phyloP scores from a whole-genome alignment of 2,329 filamentous ascomycete species.

The Cytospora schulzeri region DNA sequence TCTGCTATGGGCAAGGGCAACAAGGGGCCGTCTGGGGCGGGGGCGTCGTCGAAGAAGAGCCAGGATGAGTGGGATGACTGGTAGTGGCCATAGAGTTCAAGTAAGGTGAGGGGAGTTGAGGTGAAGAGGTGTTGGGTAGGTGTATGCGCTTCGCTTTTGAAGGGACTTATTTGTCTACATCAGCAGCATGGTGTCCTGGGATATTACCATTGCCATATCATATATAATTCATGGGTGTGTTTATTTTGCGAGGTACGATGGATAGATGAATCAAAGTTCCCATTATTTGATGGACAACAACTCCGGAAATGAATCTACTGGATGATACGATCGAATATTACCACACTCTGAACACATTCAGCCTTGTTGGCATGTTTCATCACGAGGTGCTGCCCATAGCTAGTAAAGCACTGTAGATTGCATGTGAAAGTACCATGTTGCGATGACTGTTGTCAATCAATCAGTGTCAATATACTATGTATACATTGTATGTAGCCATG shows the following conservation, averaged over 20 bases:
- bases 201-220: constrained; percentile 1
- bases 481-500: not conserved
- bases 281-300: not conserved
- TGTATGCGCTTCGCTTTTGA: not conserved
- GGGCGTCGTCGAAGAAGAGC: constrained; percentile 44
- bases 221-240: constrained; percentile 15
- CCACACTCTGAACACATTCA: not conserved
- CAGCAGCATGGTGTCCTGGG: constrained; percentile 6
- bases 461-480: not conserved
- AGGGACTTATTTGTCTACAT: not conserved
- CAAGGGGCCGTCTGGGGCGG: constrained; percentile 35
- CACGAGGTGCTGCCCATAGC: not conserved
- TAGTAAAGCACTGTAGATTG: not conserved
- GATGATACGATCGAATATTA: not conserved
- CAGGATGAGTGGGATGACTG: constrained; percentile 68
- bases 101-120: not conserved
- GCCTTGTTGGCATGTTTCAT: not conserved
- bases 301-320: not conserved
- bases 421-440: constrained; percentile 15
- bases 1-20: constrained; percentile 60
- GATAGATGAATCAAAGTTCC: constrained; percentile 13
- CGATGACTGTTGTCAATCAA: not conserved
- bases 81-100: constrained; percentile 39
- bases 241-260: not conserved
- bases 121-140: not conserved